Conservation (phyloP, 257 asterid genomes). For the Solanum gandarillasii region DNA sequence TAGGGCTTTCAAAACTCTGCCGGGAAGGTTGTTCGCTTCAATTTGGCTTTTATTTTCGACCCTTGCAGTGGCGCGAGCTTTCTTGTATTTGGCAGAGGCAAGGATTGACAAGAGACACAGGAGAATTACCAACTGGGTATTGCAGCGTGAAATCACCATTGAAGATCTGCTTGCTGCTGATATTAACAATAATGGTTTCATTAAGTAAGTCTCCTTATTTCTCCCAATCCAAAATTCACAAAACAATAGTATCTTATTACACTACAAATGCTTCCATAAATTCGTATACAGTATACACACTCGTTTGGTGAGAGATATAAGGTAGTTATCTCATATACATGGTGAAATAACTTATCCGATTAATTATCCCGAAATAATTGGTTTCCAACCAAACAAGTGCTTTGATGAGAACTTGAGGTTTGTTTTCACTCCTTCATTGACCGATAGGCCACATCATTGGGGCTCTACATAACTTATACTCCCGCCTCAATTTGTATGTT, state of each 20-base stretch:
- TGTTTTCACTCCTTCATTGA: background rate
- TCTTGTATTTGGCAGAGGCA: slow-evolving; percentile 79
- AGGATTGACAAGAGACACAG: slow-evolving; percentile 75
- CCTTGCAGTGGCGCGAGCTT: slow-evolving; percentile 77
- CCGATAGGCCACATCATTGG: background rate
- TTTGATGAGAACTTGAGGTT: background rate
- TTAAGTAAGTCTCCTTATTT: slow-evolving; percentile 17
- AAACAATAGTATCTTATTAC: background rate
- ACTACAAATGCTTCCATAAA: background rate
- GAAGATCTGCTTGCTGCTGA: slow-evolving; percentile 85
- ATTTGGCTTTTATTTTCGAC: slow-evolving; percentile 77
- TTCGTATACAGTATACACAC: background rate
- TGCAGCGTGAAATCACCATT: slow-evolving; percentile 63
- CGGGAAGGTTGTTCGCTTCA: slow-evolving; percentile 64
- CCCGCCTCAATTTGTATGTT: background rate
- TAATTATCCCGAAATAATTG: too few relatives aligned
- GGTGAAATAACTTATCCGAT: too few relatives aligned
- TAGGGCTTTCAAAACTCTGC: slow-evolving; percentile 50
- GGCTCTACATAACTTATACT: background rate
- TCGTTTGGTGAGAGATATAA: background rate
- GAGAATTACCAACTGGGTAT: slow-evolving; percentile 69
- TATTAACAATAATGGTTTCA: slow-evolving; percentile 63
- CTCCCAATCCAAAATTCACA: background rate
- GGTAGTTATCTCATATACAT: too few relatives aligned
- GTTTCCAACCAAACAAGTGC: background rate